Conservation (phyloP, 345 rosid genomes). For the Physaria fendleri region DNA sequence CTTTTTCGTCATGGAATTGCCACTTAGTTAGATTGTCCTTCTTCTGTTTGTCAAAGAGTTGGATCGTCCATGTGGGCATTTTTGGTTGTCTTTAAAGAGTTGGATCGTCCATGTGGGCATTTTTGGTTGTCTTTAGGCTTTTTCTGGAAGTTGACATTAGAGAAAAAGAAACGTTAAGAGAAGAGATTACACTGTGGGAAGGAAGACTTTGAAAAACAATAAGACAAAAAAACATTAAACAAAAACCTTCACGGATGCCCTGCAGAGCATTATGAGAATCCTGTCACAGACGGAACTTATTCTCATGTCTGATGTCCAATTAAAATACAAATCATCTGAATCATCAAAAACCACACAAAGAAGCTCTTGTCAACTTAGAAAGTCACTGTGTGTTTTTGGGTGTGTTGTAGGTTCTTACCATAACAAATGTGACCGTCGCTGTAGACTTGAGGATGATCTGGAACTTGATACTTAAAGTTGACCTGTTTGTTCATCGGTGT, state of each 20-base stretch:
- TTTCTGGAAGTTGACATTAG: constrained; percentile 69
- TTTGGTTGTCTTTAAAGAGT: too few relatives aligned
- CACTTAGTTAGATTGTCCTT: constrained; percentile 99
- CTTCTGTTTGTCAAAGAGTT: too few relatives aligned
- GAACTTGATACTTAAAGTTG: constrained; percentile 86
- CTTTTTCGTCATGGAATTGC: constrained; percentile 98
- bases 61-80: constrained; percentile 95
- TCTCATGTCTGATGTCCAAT: constrained; percentile 98
- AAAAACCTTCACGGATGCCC: constrained; percentile 87
- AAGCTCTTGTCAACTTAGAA: background rate
- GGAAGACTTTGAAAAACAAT: background rate
- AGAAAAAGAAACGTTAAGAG: background rate
- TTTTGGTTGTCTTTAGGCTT: constrained; percentile 95
- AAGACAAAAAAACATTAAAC: background rate
- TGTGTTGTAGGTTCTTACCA: constrained; percentile 41
- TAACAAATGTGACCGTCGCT: constrained; percentile 97
- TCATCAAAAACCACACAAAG: background rate
- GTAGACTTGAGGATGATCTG: constrained; percentile 90
- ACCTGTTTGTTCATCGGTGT: too few relatives aligned
- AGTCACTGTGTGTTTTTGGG: background rate
- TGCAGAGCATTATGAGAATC: constrained; percentile 96
- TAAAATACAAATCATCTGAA: constrained; percentile 82
- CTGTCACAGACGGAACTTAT: constrained; percentile 94
- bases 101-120: constrained; percentile 94
- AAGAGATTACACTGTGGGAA: background rate